These are phyloP conservation scores for Tolypocladium album DNA, from an alignment of 2,329 filamentous ascomycete genomes.

Conservation along the genomic window DNA sequence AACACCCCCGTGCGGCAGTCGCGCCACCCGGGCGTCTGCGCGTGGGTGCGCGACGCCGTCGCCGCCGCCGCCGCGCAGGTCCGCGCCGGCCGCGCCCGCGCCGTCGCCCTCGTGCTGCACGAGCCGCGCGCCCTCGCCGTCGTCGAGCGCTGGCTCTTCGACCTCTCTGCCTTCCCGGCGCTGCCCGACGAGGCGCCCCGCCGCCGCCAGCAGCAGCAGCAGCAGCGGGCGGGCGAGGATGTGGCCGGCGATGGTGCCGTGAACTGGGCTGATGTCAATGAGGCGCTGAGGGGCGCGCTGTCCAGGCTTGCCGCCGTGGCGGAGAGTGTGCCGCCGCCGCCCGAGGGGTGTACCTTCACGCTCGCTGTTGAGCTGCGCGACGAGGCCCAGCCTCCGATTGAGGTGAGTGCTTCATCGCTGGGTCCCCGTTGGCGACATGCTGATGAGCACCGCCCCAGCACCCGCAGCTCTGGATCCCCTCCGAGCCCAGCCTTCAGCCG, in stretches of 20 bases:
- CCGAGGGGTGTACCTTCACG: constrained; percentile 60
- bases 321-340: constrained; percentile 45
- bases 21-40: constrained; percentile 74
- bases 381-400: constrained; percentile 45
- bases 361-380: constrained; percentile 64
- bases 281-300: constrained; percentile 61
- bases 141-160: constrained; percentile 53
- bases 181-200: not conserved
- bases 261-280: constrained; percentile 53
- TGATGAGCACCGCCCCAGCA: constrained; percentile 25
- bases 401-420: constrained; percentile 30
- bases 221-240: constrained; percentile 9
- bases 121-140: constrained; percentile 26
- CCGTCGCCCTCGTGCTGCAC: constrained; percentile 39
- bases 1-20: constrained; percentile 78
- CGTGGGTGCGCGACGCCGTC: constrained; percentile 76
- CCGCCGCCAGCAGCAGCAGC: not conserved
- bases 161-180: constrained; percentile 36
- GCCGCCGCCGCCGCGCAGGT: constrained; percentile 62
- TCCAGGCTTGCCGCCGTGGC: constrained; percentile 49
- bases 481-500: constrained; percentile 35
- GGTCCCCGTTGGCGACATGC: not conserved
- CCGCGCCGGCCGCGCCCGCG: constrained; percentile 38
- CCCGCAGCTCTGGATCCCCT: constrained; percentile 51
- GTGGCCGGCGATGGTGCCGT: constrained; percentile 18